Percentiles rank a stretch among this genome's conserved stretches.
phyloP scores from a whole-genome alignment of 73 alveolate genomes.

The Durusdinium trenchii region DNA sequence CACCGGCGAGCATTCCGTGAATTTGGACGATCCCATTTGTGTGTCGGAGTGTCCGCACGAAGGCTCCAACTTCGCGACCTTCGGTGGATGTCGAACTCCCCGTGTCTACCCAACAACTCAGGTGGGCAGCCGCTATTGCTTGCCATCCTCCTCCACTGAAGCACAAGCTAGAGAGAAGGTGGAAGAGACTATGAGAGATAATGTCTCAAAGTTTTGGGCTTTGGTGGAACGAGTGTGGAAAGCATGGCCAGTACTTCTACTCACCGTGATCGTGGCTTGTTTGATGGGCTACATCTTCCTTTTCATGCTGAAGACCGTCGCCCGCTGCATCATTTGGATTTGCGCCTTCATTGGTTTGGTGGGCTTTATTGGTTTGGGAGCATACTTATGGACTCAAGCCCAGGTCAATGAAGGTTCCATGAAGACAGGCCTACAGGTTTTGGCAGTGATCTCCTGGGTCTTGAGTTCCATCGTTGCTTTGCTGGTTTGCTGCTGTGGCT shows the following conservation, averaged over 20 bases:
- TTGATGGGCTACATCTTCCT: constrained; percentile 74
- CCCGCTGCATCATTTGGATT: constrained; percentile 89
- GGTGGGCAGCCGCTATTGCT: constrained; percentile 85
- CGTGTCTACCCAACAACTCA: constrained; percentile 64
- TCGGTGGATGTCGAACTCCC: background rate
- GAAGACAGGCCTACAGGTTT: constrained; percentile 25
- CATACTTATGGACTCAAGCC: constrained; percentile 31
- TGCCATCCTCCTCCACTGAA: constrained; percentile 54
- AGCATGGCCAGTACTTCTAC: constrained; percentile 76
- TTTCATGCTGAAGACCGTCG: constrained; percentile 84
- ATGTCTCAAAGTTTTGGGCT: background rate
- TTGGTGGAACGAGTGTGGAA: constrained; percentile 36
- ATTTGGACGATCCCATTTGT: constrained; percentile 74
- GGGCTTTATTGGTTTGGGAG: constrained; percentile 54
- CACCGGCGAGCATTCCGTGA: constrained; percentile 46
- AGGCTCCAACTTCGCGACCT: background rate
- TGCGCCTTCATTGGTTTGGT: constrained; percentile 57
- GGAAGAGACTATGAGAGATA: constrained; percentile 55
- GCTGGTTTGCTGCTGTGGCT: constrained; percentile 83
- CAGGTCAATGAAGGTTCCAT: constrained; percentile 9
- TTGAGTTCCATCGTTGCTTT: constrained; percentile 8
- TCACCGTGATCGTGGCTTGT: constrained; percentile 76
- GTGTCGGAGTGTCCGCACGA: constrained; percentile 60
- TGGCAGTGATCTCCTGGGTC: constrained; percentile 67
- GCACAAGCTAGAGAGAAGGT: constrained; percentile 57